These are phyloP conservation scores for Alectoria sarmentosa DNA, from an alignment of 495 filamentous ascomycete species.

Conservation along the genomic window DNA sequence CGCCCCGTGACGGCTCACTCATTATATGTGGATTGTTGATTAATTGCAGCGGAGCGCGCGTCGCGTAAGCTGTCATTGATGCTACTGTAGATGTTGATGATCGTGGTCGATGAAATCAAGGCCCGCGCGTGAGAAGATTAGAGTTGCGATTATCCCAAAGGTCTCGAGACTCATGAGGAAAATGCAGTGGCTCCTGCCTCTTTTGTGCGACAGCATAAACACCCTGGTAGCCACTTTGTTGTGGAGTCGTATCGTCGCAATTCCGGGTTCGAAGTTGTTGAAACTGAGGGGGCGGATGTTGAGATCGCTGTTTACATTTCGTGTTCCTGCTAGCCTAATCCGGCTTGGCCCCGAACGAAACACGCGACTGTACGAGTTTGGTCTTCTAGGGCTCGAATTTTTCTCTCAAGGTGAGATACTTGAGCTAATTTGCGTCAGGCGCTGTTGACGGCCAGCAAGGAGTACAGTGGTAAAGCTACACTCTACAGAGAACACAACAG, in stretches of 20 bases:
- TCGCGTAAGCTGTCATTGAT: slow-evolving; percentile 33
- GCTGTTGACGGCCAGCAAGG: background rate
- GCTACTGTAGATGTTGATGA: slow-evolving; percentile 15
- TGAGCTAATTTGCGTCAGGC: background rate
- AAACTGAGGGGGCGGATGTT: slow-evolving; percentile 17
- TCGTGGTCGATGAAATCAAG: background rate
- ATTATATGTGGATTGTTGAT: slow-evolving; percentile 30
- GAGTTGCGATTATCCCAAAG: background rate
- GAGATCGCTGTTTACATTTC: slow-evolving; percentile 24
- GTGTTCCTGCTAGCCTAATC: slow-evolving; percentile 15
- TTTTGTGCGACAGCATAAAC: background rate
- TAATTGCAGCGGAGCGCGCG: slow-evolving; percentile 32
- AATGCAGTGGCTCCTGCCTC: slow-evolving; percentile 8
- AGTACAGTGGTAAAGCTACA: background rate
- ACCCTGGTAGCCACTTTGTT: slow-evolving; percentile 1
- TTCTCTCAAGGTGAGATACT: background rate
- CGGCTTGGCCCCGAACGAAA: background rate
- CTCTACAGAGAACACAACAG: background rate
- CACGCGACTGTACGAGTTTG: background rate
- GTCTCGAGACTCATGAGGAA: background rate
- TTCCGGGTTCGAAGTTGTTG: slow-evolving; percentile 14
- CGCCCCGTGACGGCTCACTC: slow-evolving; percentile 26
- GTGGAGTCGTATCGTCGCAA: slow-evolving; percentile 11
- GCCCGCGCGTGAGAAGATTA: background rate
- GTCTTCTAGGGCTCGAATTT: background rate